These are phyloP conservation scores for Spathaspora boniae DNA, from an alignment of 805 yeast genomes.

Conservation along the genomic window DNA sequence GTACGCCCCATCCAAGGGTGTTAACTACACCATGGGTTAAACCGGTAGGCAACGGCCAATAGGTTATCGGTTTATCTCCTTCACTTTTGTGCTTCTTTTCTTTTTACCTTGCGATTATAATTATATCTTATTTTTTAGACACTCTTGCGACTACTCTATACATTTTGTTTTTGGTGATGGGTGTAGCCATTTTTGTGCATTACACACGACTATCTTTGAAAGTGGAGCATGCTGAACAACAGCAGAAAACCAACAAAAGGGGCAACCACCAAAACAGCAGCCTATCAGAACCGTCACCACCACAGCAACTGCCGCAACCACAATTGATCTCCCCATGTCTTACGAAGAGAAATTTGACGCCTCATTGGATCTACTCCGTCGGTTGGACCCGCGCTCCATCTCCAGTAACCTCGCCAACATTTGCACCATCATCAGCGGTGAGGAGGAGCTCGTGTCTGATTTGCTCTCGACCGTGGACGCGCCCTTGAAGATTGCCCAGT, in stretches of 20 bases:
- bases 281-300: not conserved
- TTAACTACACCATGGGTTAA: constrained; percentile 16
- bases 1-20: constrained; percentile 54
- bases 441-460: constrained; percentile 73
- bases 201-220: no score
- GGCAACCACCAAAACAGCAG: no score
- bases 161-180: no score
- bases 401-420: constrained; percentile 30
- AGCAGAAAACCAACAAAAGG: no score
- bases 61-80: not conserved
- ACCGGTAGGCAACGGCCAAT: not conserved
- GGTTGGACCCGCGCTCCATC: constrained; percentile 38
- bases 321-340: constrained; percentile 18
- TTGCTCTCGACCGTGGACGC: constrained; percentile 82
- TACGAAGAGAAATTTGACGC: constrained; percentile 37
- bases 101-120: not conserved
- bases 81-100: not conserved
- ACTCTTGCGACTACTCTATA: no score
- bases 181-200: no score
- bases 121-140: constrained; percentile 1
- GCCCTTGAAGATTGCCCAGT: constrained; percentile 58
- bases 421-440: constrained; percentile 37
- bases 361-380: constrained; percentile 37
- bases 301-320: not conserved
- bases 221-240: no score